Conservation (phyloP, 768 basidiomycete species). For the Crepidotus variabilis region DNA sequence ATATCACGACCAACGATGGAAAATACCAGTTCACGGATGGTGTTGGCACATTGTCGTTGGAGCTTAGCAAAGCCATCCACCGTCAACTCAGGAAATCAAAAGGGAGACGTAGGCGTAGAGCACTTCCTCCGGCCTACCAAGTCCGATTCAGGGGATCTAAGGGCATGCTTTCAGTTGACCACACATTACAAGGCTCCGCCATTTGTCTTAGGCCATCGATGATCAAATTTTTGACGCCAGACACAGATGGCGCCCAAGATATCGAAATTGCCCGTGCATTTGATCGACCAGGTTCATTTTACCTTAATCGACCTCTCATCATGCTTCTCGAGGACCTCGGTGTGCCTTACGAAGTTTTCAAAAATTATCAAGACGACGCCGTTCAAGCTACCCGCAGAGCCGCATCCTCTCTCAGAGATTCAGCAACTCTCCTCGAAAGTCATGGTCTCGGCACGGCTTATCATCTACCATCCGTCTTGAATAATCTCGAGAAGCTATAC, state of each 20-base stretch:
- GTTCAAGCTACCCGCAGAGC: slow-evolving; percentile 44
- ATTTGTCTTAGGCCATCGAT: slow-evolving; percentile 57
- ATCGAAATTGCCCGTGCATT: slow-evolving; percentile 69
- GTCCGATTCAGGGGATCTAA: slow-evolving; percentile 64
- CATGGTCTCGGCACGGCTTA: slow-evolving; percentile 59
- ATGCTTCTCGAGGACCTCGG: slow-evolving; percentile 64
- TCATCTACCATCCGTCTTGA: slow-evolving; percentile 49
- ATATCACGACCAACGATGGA: slow-evolving; percentile 28
- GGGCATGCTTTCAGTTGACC: slow-evolving; percentile 60
- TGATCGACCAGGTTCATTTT: slow-evolving; percentile 54
- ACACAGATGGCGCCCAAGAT: slow-evolving; percentile 25
- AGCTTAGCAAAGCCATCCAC: slow-evolving; percentile 49
- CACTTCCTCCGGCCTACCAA: slow-evolving; percentile 50
- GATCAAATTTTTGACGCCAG: slow-evolving; percentile 60
- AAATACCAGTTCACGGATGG: slow-evolving; percentile 66
- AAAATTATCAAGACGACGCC: slow-evolving; percentile 47
- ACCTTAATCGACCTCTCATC: slow-evolving; percentile 60
- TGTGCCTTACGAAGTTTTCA: slow-evolving; percentile 49
- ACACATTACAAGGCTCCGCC: slow-evolving; percentile 42
- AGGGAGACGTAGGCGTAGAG: slow-evolving; percentile 26
- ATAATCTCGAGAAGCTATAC: slow-evolving; percentile 45
- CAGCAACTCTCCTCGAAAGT: slow-evolving; percentile 47
- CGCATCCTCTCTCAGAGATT: slow-evolving; percentile 34
- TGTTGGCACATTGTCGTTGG: slow-evolving; percentile 58
- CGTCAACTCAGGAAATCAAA: slow-evolving; percentile 34